Conservation (phyloP, 441 rosid genomes). For the Erysimum cheiri region DNA sequence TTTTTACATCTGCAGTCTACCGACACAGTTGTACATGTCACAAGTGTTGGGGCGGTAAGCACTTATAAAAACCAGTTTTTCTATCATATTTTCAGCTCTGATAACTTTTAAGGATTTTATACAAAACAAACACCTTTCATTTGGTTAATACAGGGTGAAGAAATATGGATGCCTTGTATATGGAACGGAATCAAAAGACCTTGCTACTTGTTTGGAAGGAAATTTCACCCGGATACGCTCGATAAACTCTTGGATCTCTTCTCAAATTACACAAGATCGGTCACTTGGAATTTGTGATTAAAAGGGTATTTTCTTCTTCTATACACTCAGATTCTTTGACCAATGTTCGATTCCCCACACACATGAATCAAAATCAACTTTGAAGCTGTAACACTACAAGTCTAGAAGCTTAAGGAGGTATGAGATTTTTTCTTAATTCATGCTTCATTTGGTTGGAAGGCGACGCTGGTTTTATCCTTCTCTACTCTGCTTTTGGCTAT, state of each 20-base stretch:
- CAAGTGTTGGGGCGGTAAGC: constrained; percentile 79
- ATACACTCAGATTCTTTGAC: constrained; percentile 39
- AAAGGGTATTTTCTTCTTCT: constrained; percentile 19
- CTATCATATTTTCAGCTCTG: neutral
- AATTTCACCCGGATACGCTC: constrained; percentile 75
- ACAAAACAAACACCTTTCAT: neutral
- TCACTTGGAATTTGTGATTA: constrained; percentile 38
- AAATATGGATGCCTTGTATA: constrained; percentile 59
- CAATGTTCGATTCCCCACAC: constrained; percentile 22
- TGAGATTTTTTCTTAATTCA: constrained; percentile 2
- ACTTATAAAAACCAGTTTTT: neutral
- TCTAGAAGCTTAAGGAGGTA: constrained; percentile 33
- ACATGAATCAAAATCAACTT: constrained; percentile 26
- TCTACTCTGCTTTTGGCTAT: constrained; percentile 27
- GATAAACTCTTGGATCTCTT: constrained; percentile 76
- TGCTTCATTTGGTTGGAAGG: constrained; percentile 32
- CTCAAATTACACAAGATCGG: constrained; percentile 63
- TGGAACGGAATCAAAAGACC: constrained; percentile 94
- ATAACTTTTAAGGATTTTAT: constrained; percentile 3
- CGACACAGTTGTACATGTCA: constrained; percentile 70
- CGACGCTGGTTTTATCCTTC: constrained; percentile 26
- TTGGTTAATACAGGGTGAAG: constrained; percentile 54
- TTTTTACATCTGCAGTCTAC: constrained; percentile 64
- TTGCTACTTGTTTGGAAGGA: constrained; percentile 90
- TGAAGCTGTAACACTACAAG: constrained; percentile 30